Evolutionary conservation across 805 yeast species (phyloP), one percentile per base, ranked within the genome.

Genomic region (Sugiyamaella boreocaroliniensis): DNA sequence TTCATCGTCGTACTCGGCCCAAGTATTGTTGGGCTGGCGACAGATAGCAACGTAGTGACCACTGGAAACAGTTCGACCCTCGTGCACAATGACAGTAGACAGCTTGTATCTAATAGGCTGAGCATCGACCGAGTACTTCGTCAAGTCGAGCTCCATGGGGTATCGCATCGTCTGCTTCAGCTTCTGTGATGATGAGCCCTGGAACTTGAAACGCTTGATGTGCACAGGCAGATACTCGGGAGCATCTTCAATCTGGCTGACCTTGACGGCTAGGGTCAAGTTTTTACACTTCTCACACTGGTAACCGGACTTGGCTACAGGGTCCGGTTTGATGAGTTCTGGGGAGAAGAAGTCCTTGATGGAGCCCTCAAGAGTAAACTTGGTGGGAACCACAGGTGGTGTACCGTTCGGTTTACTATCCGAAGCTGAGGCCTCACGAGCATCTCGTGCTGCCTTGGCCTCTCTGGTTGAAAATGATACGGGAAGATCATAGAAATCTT

Each of bases 1-100:
- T 63, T 93, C 99, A 66, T 93, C 99, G 66, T 93, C 98, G 68
- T 92, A 93, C 9, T 89, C 83, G 29, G 89, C 83, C 99, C 98
- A 93, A 1, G 85, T 71, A 1, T 89, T 92, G 68, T 87, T 93
- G 0, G 97, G 96, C 68, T 90, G 97, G 57, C 85, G 79, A 65
- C 96, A 87, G 65, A 87, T 89, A 0, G 96, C 86, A 54, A 89
- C 80, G 64, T 93, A 93, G 68, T 93, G 99, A 2, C 99, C 99
- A 2, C 93, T 83, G 45, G 89, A 82, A 12, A 90, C 83, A 1
- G 96, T 86, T 57, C 98, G 76, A 42, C 99, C 99, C 62, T 88
- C 96, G 65, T 93, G 99, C 4, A 89, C 92, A 55, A 92, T 86
- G 15, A 92, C 96, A 19, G 90, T 81, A 15, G 81, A 75, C 58